These are phyloP conservation scores for Lachnellula occidentalis DNA, from an alignment of 2,329 filamentous ascomycete genomes.

Conservation along the genomic window DNA sequence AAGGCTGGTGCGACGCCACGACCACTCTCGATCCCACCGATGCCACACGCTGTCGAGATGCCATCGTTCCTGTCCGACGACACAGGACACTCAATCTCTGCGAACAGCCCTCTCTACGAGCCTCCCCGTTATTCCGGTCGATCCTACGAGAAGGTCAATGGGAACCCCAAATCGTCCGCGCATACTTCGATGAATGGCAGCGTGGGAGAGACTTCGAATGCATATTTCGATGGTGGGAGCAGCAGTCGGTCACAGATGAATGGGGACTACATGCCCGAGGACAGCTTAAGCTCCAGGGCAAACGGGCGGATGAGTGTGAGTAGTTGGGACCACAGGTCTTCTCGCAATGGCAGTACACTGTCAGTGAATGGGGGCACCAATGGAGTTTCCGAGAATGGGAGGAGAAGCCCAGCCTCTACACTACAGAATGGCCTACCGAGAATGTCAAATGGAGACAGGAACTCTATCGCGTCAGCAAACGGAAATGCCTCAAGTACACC, in stretches of 20 bases:
- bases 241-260: conserved; percentile 20
- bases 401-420: conserved; percentile 21
- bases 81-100: conserved; percentile 26
- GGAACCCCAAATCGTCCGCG: conserved; percentile 26
- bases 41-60: conserved; percentile 45
- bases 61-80: conserved; percentile 45
- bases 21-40: conserved; percentile 21
- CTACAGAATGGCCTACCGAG: conserved; percentile 23
- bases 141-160: conserved; percentile 31
- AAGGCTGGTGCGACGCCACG: conserved; percentile 21
- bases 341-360: conserved; percentile 26
- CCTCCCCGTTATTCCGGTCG: conserved; percentile 34
- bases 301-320: conserved; percentile 48
- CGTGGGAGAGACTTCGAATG: conserved; percentile 28
- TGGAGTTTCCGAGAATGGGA: conserved; percentile 26
- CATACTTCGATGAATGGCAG: conserved; percentile 31
- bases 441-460: conserved; percentile 25
- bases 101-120: conserved; percentile 27
- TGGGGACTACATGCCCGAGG: conserved; percentile 31
- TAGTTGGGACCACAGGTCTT: conserved; percentile 31
- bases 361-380: conserved; percentile 28
- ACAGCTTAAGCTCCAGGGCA: conserved; percentile 55
- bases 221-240: conserved; percentile 27
- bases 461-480: conserved; percentile 26
- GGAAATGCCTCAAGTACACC: conserved; percentile 16